Conservation (phyloP, 345 rosid species). For the Dipteronia sinensis region DNA sequence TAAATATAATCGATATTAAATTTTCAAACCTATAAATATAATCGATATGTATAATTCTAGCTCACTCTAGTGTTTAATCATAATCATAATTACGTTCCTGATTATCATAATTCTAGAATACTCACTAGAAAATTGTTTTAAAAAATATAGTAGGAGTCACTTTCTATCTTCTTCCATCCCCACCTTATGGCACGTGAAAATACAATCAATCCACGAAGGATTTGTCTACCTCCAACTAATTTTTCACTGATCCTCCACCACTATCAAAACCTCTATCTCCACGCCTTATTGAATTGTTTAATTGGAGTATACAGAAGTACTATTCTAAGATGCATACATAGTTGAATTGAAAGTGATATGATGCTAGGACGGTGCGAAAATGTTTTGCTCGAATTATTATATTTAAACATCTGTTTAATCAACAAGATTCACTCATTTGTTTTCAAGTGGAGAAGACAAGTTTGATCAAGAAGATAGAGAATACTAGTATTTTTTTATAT, state of each 20-base stretch:
- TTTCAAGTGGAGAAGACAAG: not conserved
- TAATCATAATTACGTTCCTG: too few species aligned
- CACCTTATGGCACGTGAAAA: slow-evolving; percentile 1
- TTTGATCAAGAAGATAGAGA: not conserved
- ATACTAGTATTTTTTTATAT: not conserved
- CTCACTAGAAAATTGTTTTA: too few species aligned
- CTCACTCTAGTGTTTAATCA: too few species aligned
- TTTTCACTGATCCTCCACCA: not conserved
- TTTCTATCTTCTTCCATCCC: not conserved
- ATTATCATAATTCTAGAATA: too few species aligned
- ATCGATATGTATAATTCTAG: too few species aligned
- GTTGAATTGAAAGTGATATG: not conserved
- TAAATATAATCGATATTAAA: too few species aligned
- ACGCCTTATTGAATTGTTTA: slow-evolving; percentile 2
- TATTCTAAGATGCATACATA: not conserved
- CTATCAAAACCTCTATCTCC: not conserved
- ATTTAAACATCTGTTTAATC: too few species aligned
- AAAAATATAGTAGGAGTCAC: not conserved
- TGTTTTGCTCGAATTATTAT: too few species aligned
- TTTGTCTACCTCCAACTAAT: not conserved
- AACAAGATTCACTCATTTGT: not conserved
- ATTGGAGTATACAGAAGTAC: not conserved
- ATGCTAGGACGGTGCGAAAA: slow-evolving; percentile 8
- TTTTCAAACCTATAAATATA: too few species aligned
- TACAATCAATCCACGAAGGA: not conserved